A percentile compares a stretch with the other conserved stretches of the same genome.
These are phyloP conservation scores for Chalara sp. DNA, from an alignment of 2,329 filamentous ascomycete species.

Conservation along the genomic window DNA sequence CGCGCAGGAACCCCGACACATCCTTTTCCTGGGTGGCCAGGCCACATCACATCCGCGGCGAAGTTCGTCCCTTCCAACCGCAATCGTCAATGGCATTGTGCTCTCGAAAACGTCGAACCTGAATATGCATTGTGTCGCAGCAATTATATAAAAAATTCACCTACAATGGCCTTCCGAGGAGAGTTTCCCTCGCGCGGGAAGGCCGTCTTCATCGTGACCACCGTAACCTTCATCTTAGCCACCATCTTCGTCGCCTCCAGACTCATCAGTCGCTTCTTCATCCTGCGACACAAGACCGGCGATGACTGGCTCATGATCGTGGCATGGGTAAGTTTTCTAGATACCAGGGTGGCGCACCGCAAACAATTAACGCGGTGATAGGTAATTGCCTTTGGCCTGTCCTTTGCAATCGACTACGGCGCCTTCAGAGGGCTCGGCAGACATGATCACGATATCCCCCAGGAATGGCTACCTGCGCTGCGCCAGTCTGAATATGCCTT, in stretches of 20 bases:
- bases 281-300: constrained; percentile 64
- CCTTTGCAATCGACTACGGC: constrained; percentile 59
- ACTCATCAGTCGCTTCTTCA: constrained; percentile 62
- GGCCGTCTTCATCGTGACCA: constrained; percentile 64
- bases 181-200: constrained; percentile 32
- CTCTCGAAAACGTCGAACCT: background rate
- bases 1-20: too few relatives aligned
- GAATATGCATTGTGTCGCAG: background rate
- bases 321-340: constrained; percentile 54
- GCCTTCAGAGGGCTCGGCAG: constrained; percentile 60
- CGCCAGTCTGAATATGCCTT: constrained; percentile 57
- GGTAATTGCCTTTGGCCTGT: constrained; percentile 58
- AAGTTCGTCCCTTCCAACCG: constrained; percentile 9
- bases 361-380: constrained; percentile 6
- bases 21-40: too few relatives aligned
- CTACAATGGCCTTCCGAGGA: background rate
- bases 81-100: background rate
- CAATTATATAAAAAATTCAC: too few relatives aligned
- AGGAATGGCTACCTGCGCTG: constrained; percentile 42
- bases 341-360: background rate
- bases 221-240: constrained; percentile 59
- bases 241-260: constrained; percentile 70
- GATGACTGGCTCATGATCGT: constrained; percentile 79
- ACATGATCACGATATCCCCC: constrained; percentile 53
- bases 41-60: too few relatives aligned